A percentile compares a stretch with the other conserved stretches of the same genome.
These are phyloP conservation scores for Verticillium nubilum DNA, from an alignment of 2,329 filamentous ascomycete genomes.

Conservation along the genomic window DNA sequence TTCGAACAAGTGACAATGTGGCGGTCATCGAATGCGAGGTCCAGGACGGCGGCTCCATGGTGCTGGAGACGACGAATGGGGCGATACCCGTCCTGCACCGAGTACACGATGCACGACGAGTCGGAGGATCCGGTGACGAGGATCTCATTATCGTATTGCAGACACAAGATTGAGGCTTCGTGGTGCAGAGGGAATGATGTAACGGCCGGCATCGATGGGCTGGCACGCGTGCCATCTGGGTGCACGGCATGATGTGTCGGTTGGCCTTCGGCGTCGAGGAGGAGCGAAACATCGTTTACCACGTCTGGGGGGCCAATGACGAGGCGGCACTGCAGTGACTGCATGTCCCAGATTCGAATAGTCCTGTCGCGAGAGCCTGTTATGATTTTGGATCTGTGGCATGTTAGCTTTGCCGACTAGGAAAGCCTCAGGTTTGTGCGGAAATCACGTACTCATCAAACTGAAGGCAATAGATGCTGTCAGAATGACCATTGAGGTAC, in stretches of 20 bases:
- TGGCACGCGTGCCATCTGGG: constrained; percentile 39
- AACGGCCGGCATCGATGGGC: constrained; percentile 44
- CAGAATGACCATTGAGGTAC: constrained; percentile 87
- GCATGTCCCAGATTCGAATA: constrained; percentile 93
- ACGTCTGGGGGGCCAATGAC: constrained; percentile 77
- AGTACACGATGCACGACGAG: constrained; percentile 85
- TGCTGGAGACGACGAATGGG: constrained; percentile 73
- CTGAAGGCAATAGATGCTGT: constrained; percentile 96
- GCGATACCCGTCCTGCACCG: constrained; percentile 70
- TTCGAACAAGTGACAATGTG: constrained; percentile 98
- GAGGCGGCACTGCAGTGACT: constrained; percentile 76
- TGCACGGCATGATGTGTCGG: constrained; percentile 51
- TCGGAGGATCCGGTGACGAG: constrained; percentile 95
- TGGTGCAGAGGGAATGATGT: constrained; percentile 65
- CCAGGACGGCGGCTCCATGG: constrained; percentile 84
- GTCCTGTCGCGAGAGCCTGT: constrained; percentile 94
- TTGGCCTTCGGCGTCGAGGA: constrained; percentile 45
- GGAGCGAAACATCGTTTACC: constrained; percentile 44
- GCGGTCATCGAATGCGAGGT: constrained; percentile 86
- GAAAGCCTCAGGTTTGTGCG: not conserved
- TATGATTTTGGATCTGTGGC: constrained; percentile 79
- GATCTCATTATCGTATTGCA: constrained; percentile 90
- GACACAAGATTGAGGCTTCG: constrained; percentile 86
- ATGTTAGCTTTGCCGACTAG: constrained; percentile 24
- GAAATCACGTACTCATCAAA: constrained; percentile 75